Evolutionary conservation across 805 yeast species (phyloP).

Genomic region (Kodamaea neixiangensis): DNA sequence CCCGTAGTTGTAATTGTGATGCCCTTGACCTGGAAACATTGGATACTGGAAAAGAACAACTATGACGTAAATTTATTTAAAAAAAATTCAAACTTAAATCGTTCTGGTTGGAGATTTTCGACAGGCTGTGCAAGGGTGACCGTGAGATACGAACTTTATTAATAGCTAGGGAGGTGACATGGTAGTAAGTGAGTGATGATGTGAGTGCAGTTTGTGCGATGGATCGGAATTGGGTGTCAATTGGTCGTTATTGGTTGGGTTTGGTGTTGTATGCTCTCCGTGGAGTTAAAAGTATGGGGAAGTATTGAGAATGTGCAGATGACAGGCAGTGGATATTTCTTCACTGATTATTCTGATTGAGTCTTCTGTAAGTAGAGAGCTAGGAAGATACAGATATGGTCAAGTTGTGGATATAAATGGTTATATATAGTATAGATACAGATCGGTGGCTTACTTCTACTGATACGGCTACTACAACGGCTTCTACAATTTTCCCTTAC

Average conservation of each 20-base stretch:
- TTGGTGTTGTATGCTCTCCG: no score
- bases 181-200: neutral
- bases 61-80: neutral
- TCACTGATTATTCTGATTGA: no score
- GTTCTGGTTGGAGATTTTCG: neutral
- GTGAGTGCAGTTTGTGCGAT: no score
- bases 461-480: no score
- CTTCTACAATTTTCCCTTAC: neutral
- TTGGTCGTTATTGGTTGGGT: neutral
- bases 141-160: neutral
- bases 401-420: no score
- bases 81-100: neutral
- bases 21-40: constrained; percentile 30
- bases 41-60: neutral
- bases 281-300: neutral
- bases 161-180: neutral
- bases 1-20: constrained; percentile 11
- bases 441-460: no score
- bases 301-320: no score
- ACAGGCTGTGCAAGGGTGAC: neutral
- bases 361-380: no score
- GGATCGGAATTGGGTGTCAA: neutral
- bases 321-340: no score
- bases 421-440: no score
- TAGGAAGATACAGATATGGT: no score